Evolutionary conservation across 129 eudicot genomes (phyloP).

Genomic region (Mikania micrantha): DNA sequence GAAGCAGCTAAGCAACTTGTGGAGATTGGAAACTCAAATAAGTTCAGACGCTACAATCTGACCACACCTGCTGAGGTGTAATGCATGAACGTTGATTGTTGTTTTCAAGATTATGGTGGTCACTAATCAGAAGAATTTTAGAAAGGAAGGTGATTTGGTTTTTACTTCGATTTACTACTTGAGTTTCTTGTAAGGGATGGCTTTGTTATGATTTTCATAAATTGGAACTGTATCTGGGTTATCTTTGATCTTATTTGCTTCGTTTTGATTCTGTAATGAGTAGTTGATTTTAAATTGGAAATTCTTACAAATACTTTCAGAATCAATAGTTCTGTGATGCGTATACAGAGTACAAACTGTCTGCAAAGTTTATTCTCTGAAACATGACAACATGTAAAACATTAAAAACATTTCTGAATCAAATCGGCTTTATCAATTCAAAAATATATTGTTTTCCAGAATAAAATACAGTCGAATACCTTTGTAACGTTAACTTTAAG

Average conservation of each 20-base stretch:
- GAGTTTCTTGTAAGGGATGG: conserved; percentile 2
- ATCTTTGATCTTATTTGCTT: background rate
- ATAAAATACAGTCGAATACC: background rate
- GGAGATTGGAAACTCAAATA: conserved; percentile 37
- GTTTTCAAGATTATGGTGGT: conserved; percentile 13
- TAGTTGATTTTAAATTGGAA: background rate
- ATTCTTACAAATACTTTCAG: background rate
- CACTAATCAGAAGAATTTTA: background rate
- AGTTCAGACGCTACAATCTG: conserved; percentile 21
- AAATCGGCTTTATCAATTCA: background rate
- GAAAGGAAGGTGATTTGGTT: conserved; percentile 1
- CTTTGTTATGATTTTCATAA: conserved; percentile 1
- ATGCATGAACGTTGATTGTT: conserved; percentile 1
- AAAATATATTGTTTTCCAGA: background rate
- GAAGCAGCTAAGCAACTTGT: conserved; percentile 47
- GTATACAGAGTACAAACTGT: background rate
- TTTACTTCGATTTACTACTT: background rate
- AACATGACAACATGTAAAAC: conserved; percentile 1
- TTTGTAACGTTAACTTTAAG: conserved; percentile 6
- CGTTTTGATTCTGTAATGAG: background rate
- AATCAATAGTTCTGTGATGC: background rate
- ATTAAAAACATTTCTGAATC: background rate
- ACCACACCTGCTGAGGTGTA: conserved; percentile 26
- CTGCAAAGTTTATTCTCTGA: background rate
- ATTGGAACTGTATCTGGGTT: background rate